Evolutionary conservation across 2,329 filamentous ascomycete species (phyloP), one percentile per base, ranked within the genome.

Genomic region (Microsporum canis): DNA sequence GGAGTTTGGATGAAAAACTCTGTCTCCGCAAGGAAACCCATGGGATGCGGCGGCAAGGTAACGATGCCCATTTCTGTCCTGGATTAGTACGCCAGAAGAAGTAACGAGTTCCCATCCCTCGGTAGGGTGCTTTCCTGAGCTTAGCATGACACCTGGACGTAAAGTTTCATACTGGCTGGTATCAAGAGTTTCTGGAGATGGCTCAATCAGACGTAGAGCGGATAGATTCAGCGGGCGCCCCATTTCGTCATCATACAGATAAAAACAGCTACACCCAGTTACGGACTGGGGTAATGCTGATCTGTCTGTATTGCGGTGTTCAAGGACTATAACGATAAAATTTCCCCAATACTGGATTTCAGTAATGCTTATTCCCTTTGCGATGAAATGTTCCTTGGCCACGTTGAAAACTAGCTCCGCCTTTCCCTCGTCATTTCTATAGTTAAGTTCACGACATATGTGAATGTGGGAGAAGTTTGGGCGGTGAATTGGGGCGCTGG

Each of bases 341-440:
- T 57, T 45, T 17, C 57, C 33, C 64, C 64, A 66, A 33, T 56
- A 65, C 34, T 65, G 64, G 6, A 66, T 60, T 34, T 65, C 64
- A n/a, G 59, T 63, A 1, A 66, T 62, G 14, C 41, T 12, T 34
- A 66, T 63, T 0, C 47, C 17, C 8, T n/a, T n/a, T 29, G 51
- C 12, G 3, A 23, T n/a, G 34, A 65, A 65, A 45, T 64, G 63
- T 33, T 59, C 38, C n/a, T 47, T 53, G 23, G 63, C 51, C 10
- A 33, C 27, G 3, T 53, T 10, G n/a, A 53, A 53, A 0, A 53
- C 27, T n/a, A n/a, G 12, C 27, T 53, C 49, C 5, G 27, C 49
- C 31, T 34, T 53, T 3, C 8, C 14, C 14, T 53, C 49, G 8
- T 53, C 49, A 33, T 33, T 31, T 31, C 27, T 12, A 33, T 7